Base-by-base conservation (phyloP, 2,329 filamentous ascomycete genomes). In the Myriangium duriaei region DNA sequence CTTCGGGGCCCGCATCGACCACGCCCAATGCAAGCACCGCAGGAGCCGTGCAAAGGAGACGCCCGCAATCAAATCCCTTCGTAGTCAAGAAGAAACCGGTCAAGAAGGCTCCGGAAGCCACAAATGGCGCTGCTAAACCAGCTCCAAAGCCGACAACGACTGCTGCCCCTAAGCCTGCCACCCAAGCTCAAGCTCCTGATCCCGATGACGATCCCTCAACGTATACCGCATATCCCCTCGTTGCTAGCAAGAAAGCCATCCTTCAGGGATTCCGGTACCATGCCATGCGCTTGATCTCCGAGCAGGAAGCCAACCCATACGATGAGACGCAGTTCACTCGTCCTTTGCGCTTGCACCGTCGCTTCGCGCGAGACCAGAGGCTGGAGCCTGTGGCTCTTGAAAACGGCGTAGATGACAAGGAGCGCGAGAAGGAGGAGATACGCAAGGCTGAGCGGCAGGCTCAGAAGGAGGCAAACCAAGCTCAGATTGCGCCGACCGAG, bases 401-500 rank as follows among this genome's bases (percentile, higher is more conserved):
- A 15, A 49, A 45, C 3, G 49, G 55, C 39, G 57, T 78, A 38
- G 81, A 84, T 24, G 81, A 86, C 49, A 71, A 71, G 44, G 74
- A 79, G 48, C 64, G 72, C 11, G 73, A 76, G 51, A 64, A 66
- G 42, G 57, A 72, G 40, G 72, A 74, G 47, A 65, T 64, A 3
- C 63, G 66, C 24, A 70, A 82, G 56, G 81, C 80, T 1, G 85
- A 92, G 47, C 78, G 83, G 39, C 84, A 93, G 45, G 83, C 82
- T 16, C 81, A 93, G 54, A 78, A 83, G 13, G 86, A 88, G 12
- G 73, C 84, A 26, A 91, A 94, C 49, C 71, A 88, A 52, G 87
- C 91, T 21, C 85, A 93, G 60, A 96, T 98, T 52, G 91, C 91
- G 0, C 91, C 91, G 0, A 80, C 83, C 1, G 63, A 78, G 43